Evolutionary conservation across 306 rosid genomes (phyloP).

Genomic region (Lotus japonicus): DNA sequence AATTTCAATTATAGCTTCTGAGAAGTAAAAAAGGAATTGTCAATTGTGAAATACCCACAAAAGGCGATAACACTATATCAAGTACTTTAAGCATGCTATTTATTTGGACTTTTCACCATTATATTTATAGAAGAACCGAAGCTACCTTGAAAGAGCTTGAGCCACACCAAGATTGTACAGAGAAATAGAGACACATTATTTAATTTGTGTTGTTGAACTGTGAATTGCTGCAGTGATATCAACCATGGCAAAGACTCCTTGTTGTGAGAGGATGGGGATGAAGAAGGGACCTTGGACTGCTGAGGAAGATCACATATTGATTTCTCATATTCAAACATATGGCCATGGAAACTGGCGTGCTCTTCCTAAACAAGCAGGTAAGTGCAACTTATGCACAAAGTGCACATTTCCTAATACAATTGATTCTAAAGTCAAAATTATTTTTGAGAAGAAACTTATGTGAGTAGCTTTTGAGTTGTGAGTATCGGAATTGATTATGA

Average conservation of each 20-base stretch:
- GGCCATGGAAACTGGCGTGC: slow-evolving; percentile 98
- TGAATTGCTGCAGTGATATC: neutral
- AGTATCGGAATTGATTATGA: no score
- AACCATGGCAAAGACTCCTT: slow-evolving; percentile 66
- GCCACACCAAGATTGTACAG: neutral
- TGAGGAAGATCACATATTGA: slow-evolving; percentile 74
- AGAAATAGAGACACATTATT: neutral
- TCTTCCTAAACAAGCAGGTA: slow-evolving; percentile 92
- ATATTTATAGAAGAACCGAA: neutral
- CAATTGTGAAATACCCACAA: no score
- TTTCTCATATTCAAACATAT: slow-evolving; percentile 39
- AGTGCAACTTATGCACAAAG: no score
- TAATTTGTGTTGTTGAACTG: neutral
- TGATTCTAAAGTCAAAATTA: no score
- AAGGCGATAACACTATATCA: no score
- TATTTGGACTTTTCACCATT: neutral
- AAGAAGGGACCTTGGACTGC: slow-evolving; percentile 93
- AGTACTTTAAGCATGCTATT: neutral
- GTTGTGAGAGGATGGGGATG: slow-evolving; percentile 87
- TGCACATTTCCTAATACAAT: no score
- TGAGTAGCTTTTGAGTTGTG: no score
- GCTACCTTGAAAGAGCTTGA: slow-evolving; percentile 14
- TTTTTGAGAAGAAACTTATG: no score
- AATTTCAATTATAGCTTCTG: no score
- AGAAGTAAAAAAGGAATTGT: neutral